phyloP scores from a whole-genome alignment of 352 stramenopile species.

The Phytophthora cactorum region DNA sequence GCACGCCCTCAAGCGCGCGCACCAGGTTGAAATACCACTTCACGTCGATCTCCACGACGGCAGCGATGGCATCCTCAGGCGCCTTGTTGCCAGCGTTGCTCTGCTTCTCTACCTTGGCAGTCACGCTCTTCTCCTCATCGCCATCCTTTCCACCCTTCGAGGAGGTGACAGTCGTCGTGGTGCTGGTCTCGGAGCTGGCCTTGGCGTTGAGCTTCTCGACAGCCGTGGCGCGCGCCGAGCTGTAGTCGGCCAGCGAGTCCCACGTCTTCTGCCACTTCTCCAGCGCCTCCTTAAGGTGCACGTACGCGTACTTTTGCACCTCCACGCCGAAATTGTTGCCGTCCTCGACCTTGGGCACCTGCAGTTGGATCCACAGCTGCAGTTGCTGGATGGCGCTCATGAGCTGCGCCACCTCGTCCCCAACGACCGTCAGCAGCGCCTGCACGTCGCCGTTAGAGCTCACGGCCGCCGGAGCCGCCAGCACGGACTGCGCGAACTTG shows the following conservation, averaged over 20 bases:
- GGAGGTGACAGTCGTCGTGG: conserved; percentile 62
- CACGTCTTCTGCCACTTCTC: conserved; percentile 81
- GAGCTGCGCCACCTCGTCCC: conserved; percentile 62
- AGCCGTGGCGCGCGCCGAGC: conserved; percentile 58
- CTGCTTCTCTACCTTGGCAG: conserved; percentile 63
- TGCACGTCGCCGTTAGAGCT: conserved; percentile 50
- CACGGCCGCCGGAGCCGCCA: conserved; percentile 38
- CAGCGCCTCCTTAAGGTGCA: conserved; percentile 69
- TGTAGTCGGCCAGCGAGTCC: conserved; percentile 79
- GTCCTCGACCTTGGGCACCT: conserved; percentile 78
- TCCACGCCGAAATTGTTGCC: conserved; percentile 91
- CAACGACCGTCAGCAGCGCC: conserved; percentile 45
- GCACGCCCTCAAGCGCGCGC: conserved; percentile 70
- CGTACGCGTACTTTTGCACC: conserved; percentile 79
- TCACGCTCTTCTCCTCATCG: conserved; percentile 77
- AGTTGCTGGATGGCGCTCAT: conserved; percentile 58
- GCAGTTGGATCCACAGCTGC: conserved; percentile 77
- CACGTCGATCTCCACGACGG: conserved; percentile 78
- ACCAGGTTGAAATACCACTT: conserved; percentile 88
- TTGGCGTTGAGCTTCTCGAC: conserved; percentile 83
- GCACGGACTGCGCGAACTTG: conserved; percentile 43
- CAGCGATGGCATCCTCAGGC: conserved; percentile 62
- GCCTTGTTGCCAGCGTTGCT: conserved; percentile 37
- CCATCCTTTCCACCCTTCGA: conserved; percentile 70
- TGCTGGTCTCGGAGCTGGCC: conserved; percentile 59